Conservation (phyloP, 768 basidiomycete genomes). For the Omphalotus guepiniiformis region DNA sequence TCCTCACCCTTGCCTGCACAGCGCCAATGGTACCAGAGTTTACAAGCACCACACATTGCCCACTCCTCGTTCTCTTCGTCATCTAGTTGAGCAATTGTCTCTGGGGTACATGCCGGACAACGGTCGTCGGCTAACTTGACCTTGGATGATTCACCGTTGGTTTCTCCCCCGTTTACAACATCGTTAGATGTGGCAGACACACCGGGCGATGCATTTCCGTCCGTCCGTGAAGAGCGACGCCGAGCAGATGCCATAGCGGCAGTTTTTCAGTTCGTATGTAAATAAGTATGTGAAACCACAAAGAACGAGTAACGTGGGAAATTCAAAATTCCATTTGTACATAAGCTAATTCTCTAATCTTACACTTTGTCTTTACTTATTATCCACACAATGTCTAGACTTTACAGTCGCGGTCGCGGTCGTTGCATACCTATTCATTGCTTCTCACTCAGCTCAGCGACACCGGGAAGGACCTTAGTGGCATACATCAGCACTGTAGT, state of each 20-base stretch:
- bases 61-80: conserved; percentile 58
- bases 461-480: conserved; percentile 77
- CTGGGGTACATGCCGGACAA: conserved; percentile 24
- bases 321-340: too few species aligned
- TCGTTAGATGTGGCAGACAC: background rate
- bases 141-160: background rate
- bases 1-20: conserved; percentile 68
- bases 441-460: conserved; percentile 86
- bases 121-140: conserved; percentile 17
- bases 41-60: conserved; percentile 81
- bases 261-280: too few species aligned
- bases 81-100: conserved; percentile 27
- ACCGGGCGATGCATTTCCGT: conserved; percentile 26
- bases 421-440: conserved; percentile 24
- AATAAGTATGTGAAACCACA: too few species aligned
- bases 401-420: background rate
- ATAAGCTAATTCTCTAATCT: background rate
- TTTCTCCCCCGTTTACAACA: background rate
- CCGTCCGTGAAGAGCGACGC: conserved; percentile 39
- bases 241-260: conserved; percentile 39
- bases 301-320: background rate
- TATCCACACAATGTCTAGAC: background rate
- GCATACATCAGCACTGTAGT: conserved; percentile 14
- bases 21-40: conserved; percentile 81
- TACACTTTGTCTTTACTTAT: background rate